These are phyloP conservation scores for Cladosporium sp. DNA, from an alignment of 2,329 filamentous ascomycete genomes.

Conservation along the genomic window DNA sequence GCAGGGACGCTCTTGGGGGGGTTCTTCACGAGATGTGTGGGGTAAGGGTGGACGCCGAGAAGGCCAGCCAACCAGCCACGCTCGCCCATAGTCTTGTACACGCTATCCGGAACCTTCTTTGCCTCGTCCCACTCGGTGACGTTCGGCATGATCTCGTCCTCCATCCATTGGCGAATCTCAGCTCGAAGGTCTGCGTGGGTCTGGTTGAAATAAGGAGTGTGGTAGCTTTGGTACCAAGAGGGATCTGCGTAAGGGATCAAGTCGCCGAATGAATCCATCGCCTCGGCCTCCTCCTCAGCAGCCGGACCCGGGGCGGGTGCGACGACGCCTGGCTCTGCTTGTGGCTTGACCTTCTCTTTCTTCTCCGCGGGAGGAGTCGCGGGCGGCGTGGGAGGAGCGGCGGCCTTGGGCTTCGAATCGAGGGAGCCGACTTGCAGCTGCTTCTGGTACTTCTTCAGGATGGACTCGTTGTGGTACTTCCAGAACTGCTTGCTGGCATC, in stretches of 20 bases:
- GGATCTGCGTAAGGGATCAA: constrained; percentile 90
- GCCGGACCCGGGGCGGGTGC: constrained; percentile 34
- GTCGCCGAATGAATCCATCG: constrained; percentile 77
- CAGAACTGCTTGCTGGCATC: constrained; percentile 62
- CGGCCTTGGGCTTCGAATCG: constrained; percentile 69
- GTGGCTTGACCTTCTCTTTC: constrained; percentile 48
- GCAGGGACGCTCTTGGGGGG: constrained; percentile 72
- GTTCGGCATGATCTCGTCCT: constrained; percentile 79
- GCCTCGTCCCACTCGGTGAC: constrained; percentile 97
- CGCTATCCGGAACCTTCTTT: constrained; percentile 76
- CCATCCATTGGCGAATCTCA: constrained; percentile 89
- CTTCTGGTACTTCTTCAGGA: constrained; percentile 73
- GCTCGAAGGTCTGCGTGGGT: constrained; percentile 83
- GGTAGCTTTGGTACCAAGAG: constrained; percentile 65
- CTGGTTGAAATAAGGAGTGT: constrained; percentile 95
- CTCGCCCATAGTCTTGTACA: constrained; percentile 94
- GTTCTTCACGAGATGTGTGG: constrained; percentile 60
- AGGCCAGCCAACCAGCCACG: constrained; percentile 90
- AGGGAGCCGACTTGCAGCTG: constrained; percentile 81
- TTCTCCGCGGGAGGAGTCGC: constrained; percentile 41
- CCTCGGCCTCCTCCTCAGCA: constrained; percentile 52
- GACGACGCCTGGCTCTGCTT: constrained; percentile 52
- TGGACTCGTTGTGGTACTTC: constrained; percentile 74
- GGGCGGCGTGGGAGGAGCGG: constrained; percentile 46
- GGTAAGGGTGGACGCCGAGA: constrained; percentile 70